Conservation (phyloP, 2,329 filamentous ascomycete genomes). For the Diaporthe destruens region DNA sequence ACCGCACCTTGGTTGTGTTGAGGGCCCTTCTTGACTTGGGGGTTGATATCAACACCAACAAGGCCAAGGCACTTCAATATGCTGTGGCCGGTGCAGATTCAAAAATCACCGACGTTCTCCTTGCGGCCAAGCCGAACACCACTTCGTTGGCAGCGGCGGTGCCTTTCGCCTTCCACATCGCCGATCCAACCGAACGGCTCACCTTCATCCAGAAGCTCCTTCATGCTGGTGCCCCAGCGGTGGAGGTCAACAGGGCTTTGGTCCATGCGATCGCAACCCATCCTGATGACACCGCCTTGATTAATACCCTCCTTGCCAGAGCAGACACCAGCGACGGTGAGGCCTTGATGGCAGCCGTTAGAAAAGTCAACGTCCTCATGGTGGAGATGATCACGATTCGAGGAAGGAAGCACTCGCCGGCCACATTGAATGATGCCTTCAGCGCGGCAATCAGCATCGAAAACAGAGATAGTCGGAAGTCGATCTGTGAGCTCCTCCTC, state of each 20-base stretch:
- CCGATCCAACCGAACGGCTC: conserved; percentile 64
- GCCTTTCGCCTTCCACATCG: conserved; percentile 64
- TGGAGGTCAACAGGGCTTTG: conserved; percentile 65
- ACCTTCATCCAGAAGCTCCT: conserved; percentile 64
- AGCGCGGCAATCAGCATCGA: conserved; percentile 57
- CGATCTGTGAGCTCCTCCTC: conserved; percentile 61
- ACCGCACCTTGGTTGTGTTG: conserved; percentile 59
- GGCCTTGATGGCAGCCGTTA: conserved; percentile 60
- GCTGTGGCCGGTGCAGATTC: conserved; percentile 62
- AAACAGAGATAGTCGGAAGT: conserved; percentile 55
- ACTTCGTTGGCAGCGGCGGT: conserved; percentile 63
- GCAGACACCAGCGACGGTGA: conserved; percentile 65
- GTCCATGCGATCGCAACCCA: conserved; percentile 63
- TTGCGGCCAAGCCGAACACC: conserved; percentile 56
- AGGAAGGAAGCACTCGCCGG: conserved; percentile 52
- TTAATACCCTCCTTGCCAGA: conserved; percentile 58
- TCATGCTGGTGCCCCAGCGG: conserved; percentile 60
- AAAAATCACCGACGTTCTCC: conserved; percentile 62
- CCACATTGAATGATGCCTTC: conserved; percentile 58
- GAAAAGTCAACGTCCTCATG: conserved; percentile 59
- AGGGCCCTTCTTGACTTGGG: conserved; percentile 62
- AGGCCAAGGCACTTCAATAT: conserved; percentile 63
- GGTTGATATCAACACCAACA: conserved; percentile 67
- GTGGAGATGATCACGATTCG: conserved; percentile 60
- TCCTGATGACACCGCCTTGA: conserved; percentile 62